Evolutionary conservation across 306 rosid genomes (phyloP).

Genomic region (Prunus mume): DNA sequence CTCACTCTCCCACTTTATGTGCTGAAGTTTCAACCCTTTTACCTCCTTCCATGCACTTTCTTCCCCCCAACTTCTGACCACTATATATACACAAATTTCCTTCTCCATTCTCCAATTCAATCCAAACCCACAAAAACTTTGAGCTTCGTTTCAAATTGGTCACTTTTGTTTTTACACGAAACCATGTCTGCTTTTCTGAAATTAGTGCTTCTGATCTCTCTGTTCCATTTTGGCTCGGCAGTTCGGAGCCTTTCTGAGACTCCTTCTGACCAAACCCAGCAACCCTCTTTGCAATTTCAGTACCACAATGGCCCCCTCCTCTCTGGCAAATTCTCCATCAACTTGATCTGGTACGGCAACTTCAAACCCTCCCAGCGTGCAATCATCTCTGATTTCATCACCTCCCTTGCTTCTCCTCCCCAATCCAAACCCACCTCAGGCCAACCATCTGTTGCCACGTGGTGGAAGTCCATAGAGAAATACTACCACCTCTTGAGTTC

Average conservation of each 20-base stretch:
- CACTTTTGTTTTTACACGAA: not conserved
- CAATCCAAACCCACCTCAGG: not conserved
- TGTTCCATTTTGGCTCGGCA: slow-evolving; percentile 37
- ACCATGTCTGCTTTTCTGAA: not conserved
- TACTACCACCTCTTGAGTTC: slow-evolving; percentile 32
- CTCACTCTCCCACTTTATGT: not conserved
- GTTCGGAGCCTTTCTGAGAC: slow-evolving; percentile 36
- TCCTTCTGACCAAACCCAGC: slow-evolving; percentile 31
- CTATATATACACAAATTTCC: slow-evolving; percentile 11
- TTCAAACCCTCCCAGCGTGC: slow-evolving; percentile 65
- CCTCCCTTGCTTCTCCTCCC: slow-evolving; percentile 49
- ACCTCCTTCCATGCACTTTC: slow-evolving; percentile 15
- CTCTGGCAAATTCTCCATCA: slow-evolving; percentile 42
- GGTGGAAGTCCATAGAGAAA: slow-evolving; percentile 50
- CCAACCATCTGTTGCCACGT: slow-evolving; percentile 52
- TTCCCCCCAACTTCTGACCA: not conserved
- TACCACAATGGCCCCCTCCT: slow-evolving; percentile 84
- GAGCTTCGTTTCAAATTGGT: not conserved
- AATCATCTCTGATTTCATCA: slow-evolving; percentile 55
- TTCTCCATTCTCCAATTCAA: not conserved
- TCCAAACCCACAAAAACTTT: slow-evolving; percentile 2
- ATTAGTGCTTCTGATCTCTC: slow-evolving; percentile 22
- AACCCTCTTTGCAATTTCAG: slow-evolving; percentile 36
- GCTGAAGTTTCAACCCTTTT: not conserved
- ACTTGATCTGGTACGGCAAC: slow-evolving; percentile 74